These are phyloP conservation scores for Adansonia digitata DNA, from an alignment of 345 rosid genomes.

Conservation along the genomic window DNA sequence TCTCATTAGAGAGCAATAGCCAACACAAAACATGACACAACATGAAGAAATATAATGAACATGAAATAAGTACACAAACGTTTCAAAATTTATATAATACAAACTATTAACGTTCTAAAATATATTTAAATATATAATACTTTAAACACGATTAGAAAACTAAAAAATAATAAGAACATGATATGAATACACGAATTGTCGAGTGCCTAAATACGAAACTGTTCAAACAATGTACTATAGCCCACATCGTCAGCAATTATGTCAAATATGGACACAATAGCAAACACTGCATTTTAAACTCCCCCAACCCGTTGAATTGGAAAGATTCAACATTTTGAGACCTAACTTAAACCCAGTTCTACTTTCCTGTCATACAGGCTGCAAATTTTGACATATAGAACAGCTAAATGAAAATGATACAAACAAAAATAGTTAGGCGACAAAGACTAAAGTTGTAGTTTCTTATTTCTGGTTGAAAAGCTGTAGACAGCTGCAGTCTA, in stretches of 20 bases:
- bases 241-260: background rate
- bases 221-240: background rate
- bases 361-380: background rate
- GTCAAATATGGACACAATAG: background rate
- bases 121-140: too few relatives aligned
- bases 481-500: background rate
- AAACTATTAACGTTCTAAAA: too few relatives aligned
- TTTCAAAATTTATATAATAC: too few relatives aligned
- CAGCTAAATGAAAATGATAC: background rate
- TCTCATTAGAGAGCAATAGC: background rate
- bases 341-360: background rate
- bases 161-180: too few relatives aligned
- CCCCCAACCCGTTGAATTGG: background rate
- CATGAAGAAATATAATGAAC: too few relatives aligned
- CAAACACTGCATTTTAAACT: background rate
- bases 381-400: background rate
- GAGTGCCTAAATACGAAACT: background rate
- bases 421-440: background rate
- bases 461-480: background rate
- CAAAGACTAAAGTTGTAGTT: background rate
- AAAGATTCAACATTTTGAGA: background rate
- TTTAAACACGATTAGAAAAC: too few relatives aligned
- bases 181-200: too few relatives aligned
- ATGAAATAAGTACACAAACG: too few relatives aligned
- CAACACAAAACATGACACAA: too few relatives aligned